Base-by-base conservation (phyloP, 257 asterid genomes). In the Nicotiana tabacum region DNA sequence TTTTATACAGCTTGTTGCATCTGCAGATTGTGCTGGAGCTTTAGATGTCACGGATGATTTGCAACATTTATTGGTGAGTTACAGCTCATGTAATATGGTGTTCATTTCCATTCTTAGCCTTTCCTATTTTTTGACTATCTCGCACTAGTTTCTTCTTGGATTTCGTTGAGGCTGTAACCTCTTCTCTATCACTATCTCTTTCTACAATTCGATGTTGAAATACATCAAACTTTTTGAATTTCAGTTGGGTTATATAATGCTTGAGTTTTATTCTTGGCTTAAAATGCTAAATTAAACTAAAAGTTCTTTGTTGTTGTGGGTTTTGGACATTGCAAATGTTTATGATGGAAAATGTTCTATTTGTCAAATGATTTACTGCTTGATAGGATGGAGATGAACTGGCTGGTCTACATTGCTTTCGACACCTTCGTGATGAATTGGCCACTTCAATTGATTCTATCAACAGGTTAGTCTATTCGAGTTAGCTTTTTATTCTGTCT, bases 21-120 rank as follows among this genome's bases (percentile, higher is more conserved):
- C 99, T 86, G 97, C 94, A 83, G 99, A 96, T 90, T 96, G 99
- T 91, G 95, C 97, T 84, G 98, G 99, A 86, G 98, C 98, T 86
- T 88, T 96, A 86, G 99, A 96, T 86, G 93, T 96, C 74, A 94
- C 90, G 12, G 95, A 93, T 83, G 99, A 94, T 88, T 91, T 96
- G 93, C 98, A 93, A 80, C 97, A 93, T 81, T 90, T 96, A 82
- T 83, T 94, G 97, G 99, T 96, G 93, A 76, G 94, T 76, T 30
- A 51, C 9, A 66, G 8, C 48, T 66, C 74, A 16, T 16, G 27
- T 33, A 29, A 67, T 67, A 16, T 51, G 7, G 46, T 76, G 46
- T 76, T 29, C 46, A 76, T 27, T 76, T 29, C 64, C 65, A 51
- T 29, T 53, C 17, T 51, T 76, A 76, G 65, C 62, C 16, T 76